Percentiles rank a stretch among this genome's conserved stretches.
Conservation (phyloP, 371 early-diverging fungal genomes). For the Rhizomucor pusillus region DNA sequence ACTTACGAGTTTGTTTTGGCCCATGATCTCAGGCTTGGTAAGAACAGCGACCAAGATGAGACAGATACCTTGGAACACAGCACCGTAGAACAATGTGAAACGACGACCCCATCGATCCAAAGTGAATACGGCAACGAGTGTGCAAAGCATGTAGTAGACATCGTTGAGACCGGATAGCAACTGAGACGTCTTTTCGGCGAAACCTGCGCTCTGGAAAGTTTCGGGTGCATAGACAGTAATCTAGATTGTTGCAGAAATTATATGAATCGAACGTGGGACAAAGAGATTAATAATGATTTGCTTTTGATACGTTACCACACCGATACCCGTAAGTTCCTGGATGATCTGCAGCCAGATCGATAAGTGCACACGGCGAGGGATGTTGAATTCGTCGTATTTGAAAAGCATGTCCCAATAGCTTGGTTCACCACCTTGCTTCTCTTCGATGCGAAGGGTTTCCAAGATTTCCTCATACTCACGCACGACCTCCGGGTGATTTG, state of each 20-base stretch:
- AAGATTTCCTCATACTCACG: constrained; percentile 32
- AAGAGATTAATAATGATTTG: background rate
- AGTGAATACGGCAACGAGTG: constrained; percentile 37
- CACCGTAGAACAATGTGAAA: constrained; percentile 37
- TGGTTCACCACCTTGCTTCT: constrained; percentile 30
- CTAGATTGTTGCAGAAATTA: constrained; percentile 1
- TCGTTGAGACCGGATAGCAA: constrained; percentile 39
- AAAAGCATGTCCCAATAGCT: constrained; percentile 37
- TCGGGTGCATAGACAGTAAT: constrained; percentile 43
- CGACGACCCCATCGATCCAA: constrained; percentile 38
- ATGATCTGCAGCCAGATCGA: constrained; percentile 43
- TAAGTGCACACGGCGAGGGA: constrained; percentile 40
- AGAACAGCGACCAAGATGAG: constrained; percentile 33
- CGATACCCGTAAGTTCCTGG: constrained; percentile 42
- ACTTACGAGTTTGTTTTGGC: constrained; percentile 13
- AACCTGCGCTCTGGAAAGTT: constrained; percentile 32
- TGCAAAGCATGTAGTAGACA: constrained; percentile 34
- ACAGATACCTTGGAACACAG: constrained; percentile 35
- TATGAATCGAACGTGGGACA: background rate
- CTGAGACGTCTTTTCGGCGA: constrained; percentile 26
- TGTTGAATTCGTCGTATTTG: constrained; percentile 32
- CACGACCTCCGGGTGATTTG: constrained; percentile 27
- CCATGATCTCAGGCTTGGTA: constrained; percentile 35
- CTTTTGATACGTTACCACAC: constrained; percentile 15
- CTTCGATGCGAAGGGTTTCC: constrained; percentile 23